A percentile compares a stretch with the other conserved stretches of the same genome.
Evolutionary conservation across 192 early-diverging fungal genomes (phyloP).

Genomic region (Mortierella antarctica): DNA sequence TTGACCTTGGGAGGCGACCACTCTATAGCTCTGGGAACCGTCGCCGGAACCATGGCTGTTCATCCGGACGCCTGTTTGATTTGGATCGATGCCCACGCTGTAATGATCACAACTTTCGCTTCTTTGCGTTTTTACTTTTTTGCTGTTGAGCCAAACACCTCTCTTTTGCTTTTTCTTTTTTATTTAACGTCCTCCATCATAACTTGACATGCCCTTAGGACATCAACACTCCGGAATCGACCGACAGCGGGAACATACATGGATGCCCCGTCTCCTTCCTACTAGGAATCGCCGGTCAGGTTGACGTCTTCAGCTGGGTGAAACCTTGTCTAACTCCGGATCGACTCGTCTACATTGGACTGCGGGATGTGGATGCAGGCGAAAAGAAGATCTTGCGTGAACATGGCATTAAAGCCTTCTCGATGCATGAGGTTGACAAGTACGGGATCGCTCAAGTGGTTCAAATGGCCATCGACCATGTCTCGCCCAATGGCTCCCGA

Average conservation of each 20-base stretch:
- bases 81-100: conserved; percentile 96
- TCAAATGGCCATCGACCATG: conserved; percentile 91
- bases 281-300: conserved; percentile 76
- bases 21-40: conserved; percentile 93
- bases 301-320: conserved; percentile 82
- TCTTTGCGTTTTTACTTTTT: too few relatives aligned
- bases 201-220: conserved; percentile 57
- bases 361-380: conserved; percentile 90
- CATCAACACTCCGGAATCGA: conserved; percentile 93
- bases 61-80: conserved; percentile 88
- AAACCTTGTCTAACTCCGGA: conserved; percentile 77
- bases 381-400: conserved; percentile 89
- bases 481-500: conserved; percentile 75
- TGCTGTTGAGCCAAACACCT: too few relatives aligned
- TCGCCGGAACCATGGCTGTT: conserved; percentile 79
- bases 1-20: conserved; percentile 97
- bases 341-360: conserved; percentile 94
- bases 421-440: conserved; percentile 96
- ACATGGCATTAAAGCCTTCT: conserved; percentile 91
- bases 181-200: neutral
- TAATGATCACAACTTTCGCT: conserved; percentile 28
- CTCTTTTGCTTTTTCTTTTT: neutral
- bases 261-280: conserved; percentile 97
- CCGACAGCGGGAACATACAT: conserved; percentile 92
- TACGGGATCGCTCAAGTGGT: conserved; percentile 93